Evolutionary conservation across 2,329 filamentous ascomycete species (phyloP), one percentile per base, ranked within the genome.

Genomic region (Raffaelea ambrosiae): DNA sequence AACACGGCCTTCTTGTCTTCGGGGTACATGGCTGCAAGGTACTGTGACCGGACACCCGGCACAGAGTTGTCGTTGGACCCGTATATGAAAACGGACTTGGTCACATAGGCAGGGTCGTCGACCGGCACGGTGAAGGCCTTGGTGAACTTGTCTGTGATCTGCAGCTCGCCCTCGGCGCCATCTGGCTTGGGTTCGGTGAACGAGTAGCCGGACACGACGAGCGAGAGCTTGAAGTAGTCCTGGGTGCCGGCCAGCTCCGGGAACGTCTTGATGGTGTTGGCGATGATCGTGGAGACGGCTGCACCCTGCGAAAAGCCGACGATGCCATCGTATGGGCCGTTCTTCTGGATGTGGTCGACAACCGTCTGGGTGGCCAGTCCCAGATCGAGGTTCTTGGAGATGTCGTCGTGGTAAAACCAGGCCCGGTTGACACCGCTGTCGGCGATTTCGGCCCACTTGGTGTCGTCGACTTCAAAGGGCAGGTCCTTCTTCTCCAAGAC

Each of bases 1-100:
- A 48, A 48, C n/a, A 20, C 16, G 5, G 42, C 43, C 47, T 42
- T 48, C 38, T 48, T 45, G 14, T 45, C 38, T 9, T 48, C 42
- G 14, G 47, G 47, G 38, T 48, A 48, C 47, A 48, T 45, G 43
- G 47, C 47, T 18, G 47, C 47, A n/a, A 48, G 47, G 38, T 48
- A 48, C 47, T 45, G 36, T 16, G 47, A 45, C 11, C 47, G 13
- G 26, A 42, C 38, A 18, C 47, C 47, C 7, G 47, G 47, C 38
- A 48, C 47, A 16, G 47, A 48, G 47, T 48, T 48, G 47, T 48
- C 47, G 39, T 48, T 48, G 13, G 43, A 44, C 9, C 47, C 47
- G 43, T 48, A 48, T 18, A 48, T 45, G 21, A 48, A 48, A 16
- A 48, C 5, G n/a, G 47, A 48, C 11, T 42, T 48, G 47, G 47